These are phyloP conservation scores for Alternaria sp. DNA, from an alignment of 2,329 filamentous ascomycete genomes.

Conservation along the genomic window DNA sequence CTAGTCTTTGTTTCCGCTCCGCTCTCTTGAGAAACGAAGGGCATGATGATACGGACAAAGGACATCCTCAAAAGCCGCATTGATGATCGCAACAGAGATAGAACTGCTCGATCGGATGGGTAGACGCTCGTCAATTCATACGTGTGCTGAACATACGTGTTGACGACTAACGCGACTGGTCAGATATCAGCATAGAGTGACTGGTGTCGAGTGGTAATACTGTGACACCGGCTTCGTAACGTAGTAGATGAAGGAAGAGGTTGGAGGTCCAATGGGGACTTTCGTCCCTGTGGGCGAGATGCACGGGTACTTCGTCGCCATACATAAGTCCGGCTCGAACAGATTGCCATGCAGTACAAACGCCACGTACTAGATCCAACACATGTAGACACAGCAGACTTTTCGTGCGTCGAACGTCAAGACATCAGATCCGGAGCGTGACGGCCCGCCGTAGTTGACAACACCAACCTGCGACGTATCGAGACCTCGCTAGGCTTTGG, in stretches of 20 bases:
- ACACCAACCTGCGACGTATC: slow-evolving; percentile 39
- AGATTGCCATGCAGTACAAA: slow-evolving; percentile 24
- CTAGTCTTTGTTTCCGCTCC: slow-evolving; percentile 94
- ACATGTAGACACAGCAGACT: slow-evolving; percentile 16
- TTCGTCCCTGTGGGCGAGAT: slow-evolving; percentile 54
- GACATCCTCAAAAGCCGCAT: slow-evolving; percentile 93
- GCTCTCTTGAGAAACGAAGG: slow-evolving; percentile 60
- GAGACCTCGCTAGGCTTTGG: slow-evolving; percentile 62
- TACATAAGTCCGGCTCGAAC: slow-evolving; percentile 9
- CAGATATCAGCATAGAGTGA: slow-evolving; percentile 57
- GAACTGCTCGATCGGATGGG: slow-evolving; percentile 37
- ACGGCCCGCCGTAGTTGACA: slow-evolving; percentile 42
- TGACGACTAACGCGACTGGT: slow-evolving; percentile 73
- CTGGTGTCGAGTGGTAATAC: slow-evolving; percentile 54
- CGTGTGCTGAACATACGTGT: slow-evolving; percentile 59
- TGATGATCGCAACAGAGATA: slow-evolving; percentile 43
- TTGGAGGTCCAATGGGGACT: slow-evolving; percentile 52
- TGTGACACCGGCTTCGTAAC: slow-evolving; percentile 59
- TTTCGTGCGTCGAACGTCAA: slow-evolving; percentile 16
- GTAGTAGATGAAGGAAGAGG: slow-evolving; percentile 43
- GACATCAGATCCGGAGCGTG: slow-evolving; percentile 47
- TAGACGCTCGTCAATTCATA: slow-evolving; percentile 66
- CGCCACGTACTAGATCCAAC: slow-evolving; percentile 38
- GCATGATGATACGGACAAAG: slow-evolving; percentile 81
- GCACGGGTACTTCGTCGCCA: slow-evolving; percentile 56